These are phyloP conservation scores for Talaromyces islandicus DNA, from an alignment of 2,329 filamentous ascomycete species.

Conservation along the genomic window DNA sequence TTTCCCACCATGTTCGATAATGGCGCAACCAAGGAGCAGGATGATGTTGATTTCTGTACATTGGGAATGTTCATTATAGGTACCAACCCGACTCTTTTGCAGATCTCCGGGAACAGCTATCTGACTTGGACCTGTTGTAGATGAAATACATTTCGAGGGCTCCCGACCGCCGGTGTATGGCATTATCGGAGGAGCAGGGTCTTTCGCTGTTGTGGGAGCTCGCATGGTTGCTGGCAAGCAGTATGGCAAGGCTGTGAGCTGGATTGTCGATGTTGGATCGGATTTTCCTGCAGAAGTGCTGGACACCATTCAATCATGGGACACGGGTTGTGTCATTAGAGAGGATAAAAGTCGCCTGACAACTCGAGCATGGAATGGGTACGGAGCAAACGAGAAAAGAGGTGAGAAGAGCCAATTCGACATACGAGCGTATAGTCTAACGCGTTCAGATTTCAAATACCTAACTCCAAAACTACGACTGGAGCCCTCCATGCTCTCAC, in stretches of 20 bases:
- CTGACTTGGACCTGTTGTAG: slow-evolving; percentile 40
- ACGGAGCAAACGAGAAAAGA: slow-evolving; percentile 63
- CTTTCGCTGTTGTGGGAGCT: slow-evolving; percentile 81
- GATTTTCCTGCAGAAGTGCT: slow-evolving; percentile 72
- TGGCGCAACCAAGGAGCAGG: not conserved
- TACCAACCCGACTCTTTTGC: slow-evolving; percentile 22
- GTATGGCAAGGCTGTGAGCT: slow-evolving; percentile 65
- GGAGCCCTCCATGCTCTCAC: slow-evolving; percentile 64
- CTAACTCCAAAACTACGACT: slow-evolving; percentile 79
- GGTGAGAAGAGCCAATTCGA: slow-evolving; percentile 23
- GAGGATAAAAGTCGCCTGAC: slow-evolving; percentile 63
- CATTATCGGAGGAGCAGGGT: slow-evolving; percentile 81
- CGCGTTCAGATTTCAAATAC: slow-evolving; percentile 68
- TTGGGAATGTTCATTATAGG: slow-evolving; percentile 61
- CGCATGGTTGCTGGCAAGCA: slow-evolving; percentile 73
- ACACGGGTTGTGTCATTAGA: slow-evolving; percentile 66
- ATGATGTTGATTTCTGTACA: slow-evolving; percentile 51
- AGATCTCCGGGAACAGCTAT: not conserved
- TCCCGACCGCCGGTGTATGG: slow-evolving; percentile 63
- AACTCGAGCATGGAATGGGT: slow-evolving; percentile 90
- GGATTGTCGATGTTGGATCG: slow-evolving; percentile 83
- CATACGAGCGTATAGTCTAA: not conserved
- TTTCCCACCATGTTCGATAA: not conserved
- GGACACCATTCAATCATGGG: slow-evolving; percentile 64
- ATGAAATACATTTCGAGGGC: slow-evolving; percentile 83